Evolutionary conservation across 352 stramenopile genomes (phyloP).

Genomic region (Pythium pyrilobum): DNA sequence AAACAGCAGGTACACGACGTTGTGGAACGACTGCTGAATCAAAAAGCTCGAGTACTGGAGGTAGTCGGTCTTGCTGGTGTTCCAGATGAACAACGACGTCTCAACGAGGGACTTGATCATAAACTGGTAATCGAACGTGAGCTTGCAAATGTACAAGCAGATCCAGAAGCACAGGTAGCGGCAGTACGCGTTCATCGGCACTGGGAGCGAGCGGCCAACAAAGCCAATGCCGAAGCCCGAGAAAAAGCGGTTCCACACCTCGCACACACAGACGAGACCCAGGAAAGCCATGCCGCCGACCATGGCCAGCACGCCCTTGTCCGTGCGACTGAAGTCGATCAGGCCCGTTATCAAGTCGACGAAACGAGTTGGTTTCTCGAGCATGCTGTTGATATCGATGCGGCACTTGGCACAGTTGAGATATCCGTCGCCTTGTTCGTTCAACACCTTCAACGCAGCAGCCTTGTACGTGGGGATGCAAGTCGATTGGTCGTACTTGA

Average conservation of each 20-base stretch:
- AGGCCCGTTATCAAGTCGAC: slow-evolving; percentile 48
- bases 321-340: slow-evolving; percentile 40
- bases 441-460: slow-evolving; percentile 47
- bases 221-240: slow-evolving; percentile 66
- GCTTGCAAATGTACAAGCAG: slow-evolving; percentile 63
- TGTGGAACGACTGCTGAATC: slow-evolving; percentile 76
- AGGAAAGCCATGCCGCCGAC: slow-evolving; percentile 44
- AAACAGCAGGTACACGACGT: slow-evolving; percentile 82
- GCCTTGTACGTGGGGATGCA: slow-evolving; percentile 53
- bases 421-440: slow-evolving; percentile 38
- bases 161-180: slow-evolving; percentile 85
- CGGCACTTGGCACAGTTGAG: slow-evolving; percentile 78
- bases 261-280: slow-evolving; percentile 45
- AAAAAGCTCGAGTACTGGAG: slow-evolving; percentile 82
- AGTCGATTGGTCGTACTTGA: slow-evolving; percentile 56
- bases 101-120: slow-evolving; percentile 84
- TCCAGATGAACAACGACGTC: slow-evolving; percentile 84
- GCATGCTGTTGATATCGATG: slow-evolving; percentile 58
- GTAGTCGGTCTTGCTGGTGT: slow-evolving; percentile 63
- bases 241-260: slow-evolving; percentile 70
- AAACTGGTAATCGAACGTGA: slow-evolving; percentile 84
- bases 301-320: slow-evolving; percentile 61
- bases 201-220: slow-evolving; percentile 67
- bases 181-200: slow-evolving; percentile 62
- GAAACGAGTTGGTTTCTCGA: slow-evolving; percentile 55